phyloP scores from a whole-genome alignment of 2,329 filamentous ascomycete species.

The Trichoderma citrinoviride region DNA sequence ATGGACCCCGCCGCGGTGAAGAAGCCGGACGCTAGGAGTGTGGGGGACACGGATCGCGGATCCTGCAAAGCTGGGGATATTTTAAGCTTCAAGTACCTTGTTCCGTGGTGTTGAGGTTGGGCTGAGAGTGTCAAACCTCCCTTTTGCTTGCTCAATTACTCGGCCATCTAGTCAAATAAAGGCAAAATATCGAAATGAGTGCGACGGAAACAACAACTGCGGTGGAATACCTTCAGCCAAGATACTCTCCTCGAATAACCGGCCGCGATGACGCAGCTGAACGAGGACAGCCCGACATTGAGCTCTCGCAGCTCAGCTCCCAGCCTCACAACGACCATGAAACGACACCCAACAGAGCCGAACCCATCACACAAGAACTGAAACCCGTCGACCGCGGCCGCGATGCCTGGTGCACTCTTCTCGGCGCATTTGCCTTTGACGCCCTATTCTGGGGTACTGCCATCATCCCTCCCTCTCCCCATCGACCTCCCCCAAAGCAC shows the following conservation, averaged over 20 bases:
- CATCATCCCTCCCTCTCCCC: neutral
- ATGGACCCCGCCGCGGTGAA: neutral
- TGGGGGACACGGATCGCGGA: neutral
- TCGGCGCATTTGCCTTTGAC: conserved; percentile 28
- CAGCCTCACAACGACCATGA: neutral
- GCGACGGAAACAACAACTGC: neutral
- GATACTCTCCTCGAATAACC: neutral
- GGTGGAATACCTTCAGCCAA: neutral
- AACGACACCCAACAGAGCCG: neutral
- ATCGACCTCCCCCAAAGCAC: too few species aligned
- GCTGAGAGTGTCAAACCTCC: neutral
- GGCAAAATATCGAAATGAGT: neutral
- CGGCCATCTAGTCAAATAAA: neutral
- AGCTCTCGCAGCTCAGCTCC: neutral
- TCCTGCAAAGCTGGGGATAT: neutral
- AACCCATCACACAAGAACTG: conserved; percentile 2
- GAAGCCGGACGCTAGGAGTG: neutral
- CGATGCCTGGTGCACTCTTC: conserved; percentile 28
- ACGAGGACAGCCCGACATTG: neutral
- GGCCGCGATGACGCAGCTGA: neutral
- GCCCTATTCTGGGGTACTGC: conserved; percentile 27
- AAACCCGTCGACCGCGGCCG: conserved; percentile 29
- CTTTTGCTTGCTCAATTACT: neutral
- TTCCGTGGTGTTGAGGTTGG: neutral
- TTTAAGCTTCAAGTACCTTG: neutral